A percentile compares a stretch with the other conserved stretches of the same genome.
Conservation (phyloP, 2,329 filamentous ascomycete species). For the Iodosphaeria phyllophila region DNA sequence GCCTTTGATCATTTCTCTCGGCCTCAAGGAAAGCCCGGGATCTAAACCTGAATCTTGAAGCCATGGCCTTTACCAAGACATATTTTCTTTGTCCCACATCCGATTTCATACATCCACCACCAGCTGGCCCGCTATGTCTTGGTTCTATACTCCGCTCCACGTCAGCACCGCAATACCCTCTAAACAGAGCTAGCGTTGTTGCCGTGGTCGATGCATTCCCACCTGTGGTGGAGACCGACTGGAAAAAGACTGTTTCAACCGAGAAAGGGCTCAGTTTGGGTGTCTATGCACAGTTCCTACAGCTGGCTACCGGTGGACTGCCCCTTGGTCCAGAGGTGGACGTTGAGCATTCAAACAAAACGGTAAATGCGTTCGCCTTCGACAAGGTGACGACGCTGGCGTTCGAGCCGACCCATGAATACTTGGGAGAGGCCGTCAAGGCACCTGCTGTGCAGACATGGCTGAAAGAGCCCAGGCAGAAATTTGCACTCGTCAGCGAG, state of each 20-base stretch:
- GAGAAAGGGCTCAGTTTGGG: constrained; percentile 8
- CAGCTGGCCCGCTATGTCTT: constrained; percentile 10
- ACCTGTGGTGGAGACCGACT: constrained; percentile 9
- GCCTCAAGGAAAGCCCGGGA: too few relatives aligned
- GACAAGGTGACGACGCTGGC: constrained; percentile 10
- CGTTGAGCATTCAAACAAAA: constrained; percentile 7
- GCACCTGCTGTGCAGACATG: constrained; percentile 10
- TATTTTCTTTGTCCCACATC: constrained; percentile 12
- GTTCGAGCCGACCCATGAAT: constrained; percentile 11
- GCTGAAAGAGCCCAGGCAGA: constrained; percentile 10
- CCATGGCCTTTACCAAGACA: constrained; percentile 8
- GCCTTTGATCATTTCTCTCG: too few relatives aligned
- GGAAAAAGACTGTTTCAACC: constrained; percentile 12
- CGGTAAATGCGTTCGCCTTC: constrained; percentile 9
- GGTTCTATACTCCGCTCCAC: constrained; percentile 12
- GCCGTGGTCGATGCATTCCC: constrained; percentile 4
- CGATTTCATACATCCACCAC: constrained; percentile 11
- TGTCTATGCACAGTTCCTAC: constrained; percentile 12
- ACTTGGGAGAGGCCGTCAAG: constrained; percentile 10
- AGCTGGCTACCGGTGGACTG: constrained; percentile 7
- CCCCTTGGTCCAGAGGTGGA: constrained; percentile 7
- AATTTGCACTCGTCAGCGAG: constrained; percentile 6
- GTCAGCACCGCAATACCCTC: constrained; percentile 10
- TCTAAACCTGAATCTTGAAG: background rate
- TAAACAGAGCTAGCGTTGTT: constrained; percentile 8